Percentiles rank a stretch among this genome's conserved stretches.
Evolutionary conservation across 192 early-diverging fungal genomes (phyloP).

Genomic region (Coemansia sp.): DNA sequence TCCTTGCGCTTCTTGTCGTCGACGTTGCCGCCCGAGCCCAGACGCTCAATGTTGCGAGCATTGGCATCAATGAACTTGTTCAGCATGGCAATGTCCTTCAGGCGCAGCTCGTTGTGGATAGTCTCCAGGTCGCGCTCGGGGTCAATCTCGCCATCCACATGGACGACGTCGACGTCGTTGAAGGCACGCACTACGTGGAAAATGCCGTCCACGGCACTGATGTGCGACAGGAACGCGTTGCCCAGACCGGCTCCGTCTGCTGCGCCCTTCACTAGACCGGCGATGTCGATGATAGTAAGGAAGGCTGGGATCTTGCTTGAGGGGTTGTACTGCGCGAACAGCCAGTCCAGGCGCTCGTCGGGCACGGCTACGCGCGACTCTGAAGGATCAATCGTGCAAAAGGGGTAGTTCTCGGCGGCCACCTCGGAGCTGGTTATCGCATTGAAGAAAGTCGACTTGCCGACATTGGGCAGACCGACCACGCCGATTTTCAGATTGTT

Average conservation of each 20-base stretch:
- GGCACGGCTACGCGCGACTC: slow-evolving; percentile 90
- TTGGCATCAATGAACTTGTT: slow-evolving; percentile 69
- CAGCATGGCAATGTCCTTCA: slow-evolving; percentile 89
- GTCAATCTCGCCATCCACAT: slow-evolving; percentile 86
- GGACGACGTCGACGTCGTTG: slow-evolving; percentile 89
- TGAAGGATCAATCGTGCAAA: slow-evolving; percentile 94
- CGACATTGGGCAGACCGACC: slow-evolving; percentile 97
- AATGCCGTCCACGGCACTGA: slow-evolving; percentile 80
- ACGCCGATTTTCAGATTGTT: slow-evolving; percentile 93
- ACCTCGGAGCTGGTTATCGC: slow-evolving; percentile 69
- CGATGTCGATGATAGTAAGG: slow-evolving; percentile 95
- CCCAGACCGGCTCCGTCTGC: slow-evolving; percentile 75
- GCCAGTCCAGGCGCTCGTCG: slow-evolving; percentile 85
- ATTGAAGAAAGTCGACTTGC: slow-evolving; percentile 86
- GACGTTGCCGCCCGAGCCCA: slow-evolving; percentile 75
- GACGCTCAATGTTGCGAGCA: slow-evolving; percentile 62
- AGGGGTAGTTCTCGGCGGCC: slow-evolving; percentile 93
- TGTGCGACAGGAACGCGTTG: slow-evolving; percentile 94
- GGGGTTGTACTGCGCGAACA: slow-evolving; percentile 66
- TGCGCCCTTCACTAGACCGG: slow-evolving; percentile 94
- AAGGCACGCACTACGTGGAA: slow-evolving; percentile 88
- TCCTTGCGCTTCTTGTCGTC: slow-evolving; percentile 90
- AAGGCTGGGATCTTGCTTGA: slow-evolving; percentile 66
- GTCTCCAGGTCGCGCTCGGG: slow-evolving; percentile 90
- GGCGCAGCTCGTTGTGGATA: slow-evolving; percentile 91